Evolutionary conservation across 2,329 filamentous ascomycete genomes (phyloP).

Genomic region (Colletotrichum filicis): DNA sequence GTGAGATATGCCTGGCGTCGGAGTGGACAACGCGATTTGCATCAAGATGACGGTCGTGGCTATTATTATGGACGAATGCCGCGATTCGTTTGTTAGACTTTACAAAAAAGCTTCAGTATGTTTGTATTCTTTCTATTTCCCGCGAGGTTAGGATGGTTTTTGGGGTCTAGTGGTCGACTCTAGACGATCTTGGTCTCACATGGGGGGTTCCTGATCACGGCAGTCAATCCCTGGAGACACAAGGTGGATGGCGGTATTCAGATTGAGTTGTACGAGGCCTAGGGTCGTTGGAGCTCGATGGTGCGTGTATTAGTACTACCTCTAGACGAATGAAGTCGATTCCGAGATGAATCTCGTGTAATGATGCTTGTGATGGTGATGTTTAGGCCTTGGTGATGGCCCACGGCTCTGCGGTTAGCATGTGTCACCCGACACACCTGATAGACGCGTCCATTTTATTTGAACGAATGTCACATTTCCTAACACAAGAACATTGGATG

Average conservation of each 20-base stretch:
- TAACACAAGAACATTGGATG: no score
- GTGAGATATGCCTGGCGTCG: constrained; percentile 21
- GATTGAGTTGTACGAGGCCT: constrained; percentile 12
- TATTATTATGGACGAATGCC: neutral
- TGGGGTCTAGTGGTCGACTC: neutral
- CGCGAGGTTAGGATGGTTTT: neutral
- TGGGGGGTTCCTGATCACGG: neutral
- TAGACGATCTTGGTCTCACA: constrained; percentile 4
- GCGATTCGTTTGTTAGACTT: constrained; percentile 23
- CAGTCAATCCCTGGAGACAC: neutral
- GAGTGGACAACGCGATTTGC: constrained; percentile 22
- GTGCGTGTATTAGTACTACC: constrained; percentile 24
- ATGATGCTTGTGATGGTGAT: neutral
- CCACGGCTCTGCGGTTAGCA: neutral
- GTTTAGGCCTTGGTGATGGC: neutral
- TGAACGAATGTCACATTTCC: no score
- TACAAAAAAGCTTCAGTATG: constrained; percentile 24
- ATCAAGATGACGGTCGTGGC: constrained; percentile 24
- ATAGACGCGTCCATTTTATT: no score
- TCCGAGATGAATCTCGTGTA: neutral
- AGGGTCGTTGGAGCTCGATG: neutral
- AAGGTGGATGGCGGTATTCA: neutral
- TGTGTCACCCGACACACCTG: neutral
- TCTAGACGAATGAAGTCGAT: constrained; percentile 14
- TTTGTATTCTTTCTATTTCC: constrained; percentile 1